Conservation (phyloP, 306 rosid species). For the Coriaria nepalensis region DNA sequence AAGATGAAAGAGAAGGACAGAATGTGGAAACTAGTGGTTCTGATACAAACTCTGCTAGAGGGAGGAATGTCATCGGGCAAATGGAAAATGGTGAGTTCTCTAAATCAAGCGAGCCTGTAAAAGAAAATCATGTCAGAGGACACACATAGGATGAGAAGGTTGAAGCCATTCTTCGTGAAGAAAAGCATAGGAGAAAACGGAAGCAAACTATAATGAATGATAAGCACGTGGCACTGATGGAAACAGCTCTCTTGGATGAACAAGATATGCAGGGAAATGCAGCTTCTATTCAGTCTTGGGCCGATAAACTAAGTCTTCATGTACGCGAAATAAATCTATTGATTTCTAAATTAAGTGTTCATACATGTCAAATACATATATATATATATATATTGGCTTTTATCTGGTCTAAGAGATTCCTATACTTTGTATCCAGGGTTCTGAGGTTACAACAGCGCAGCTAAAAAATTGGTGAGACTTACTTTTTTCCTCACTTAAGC, state of each 20-base stretch:
- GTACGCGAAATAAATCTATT: conserved; percentile 36
- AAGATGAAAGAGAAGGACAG: conserved; percentile 44
- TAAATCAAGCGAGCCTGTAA: conserved; percentile 30
- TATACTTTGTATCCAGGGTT: conserved; percentile 55
- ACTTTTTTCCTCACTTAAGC: neutral
- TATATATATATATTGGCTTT: too few species aligned
- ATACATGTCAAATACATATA: too few species aligned
- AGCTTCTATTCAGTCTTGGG: conserved; percentile 59
- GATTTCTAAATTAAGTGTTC: conserved; percentile 6
- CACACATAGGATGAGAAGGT: conserved; percentile 56
- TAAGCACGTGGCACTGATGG: conserved; percentile 47
- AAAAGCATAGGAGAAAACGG: conserved; percentile 62
- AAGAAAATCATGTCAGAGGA: conserved; percentile 34
- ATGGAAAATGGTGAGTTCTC: conserved; percentile 31
- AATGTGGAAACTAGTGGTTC: conserved; percentile 85
- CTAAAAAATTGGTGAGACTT: conserved; percentile 77
- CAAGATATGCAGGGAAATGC: conserved; percentile 94
- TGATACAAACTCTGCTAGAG: conserved; percentile 67
- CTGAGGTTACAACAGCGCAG: conserved; percentile 74
- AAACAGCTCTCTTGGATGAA: conserved; percentile 66
- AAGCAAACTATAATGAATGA: conserved; percentile 92
- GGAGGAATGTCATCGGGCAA: conserved; percentile 38
- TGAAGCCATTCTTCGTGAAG: conserved; percentile 38
- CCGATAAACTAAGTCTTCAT: conserved; percentile 57
- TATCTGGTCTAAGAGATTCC: conserved; percentile 22